Evolutionary conservation across 2,329 filamentous ascomycete genomes (phyloP), one percentile per base, ranked within the genome.

Genomic region (Penicillium brevicompactum): DNA sequence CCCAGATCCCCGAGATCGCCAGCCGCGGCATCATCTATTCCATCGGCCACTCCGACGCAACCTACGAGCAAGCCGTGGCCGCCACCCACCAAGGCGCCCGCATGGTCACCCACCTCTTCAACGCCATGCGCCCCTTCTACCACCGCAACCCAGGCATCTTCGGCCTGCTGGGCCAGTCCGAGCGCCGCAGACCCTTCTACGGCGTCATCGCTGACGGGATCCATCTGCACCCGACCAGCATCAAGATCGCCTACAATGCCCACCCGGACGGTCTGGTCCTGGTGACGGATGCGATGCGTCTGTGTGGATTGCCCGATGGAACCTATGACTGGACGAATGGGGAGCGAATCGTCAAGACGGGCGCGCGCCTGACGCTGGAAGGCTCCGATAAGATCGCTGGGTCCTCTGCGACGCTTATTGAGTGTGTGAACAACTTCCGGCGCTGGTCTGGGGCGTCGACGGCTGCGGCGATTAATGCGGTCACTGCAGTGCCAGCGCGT

Each of bases 71-170:
- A 69, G 91, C 90, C 1, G 85, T 87, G 4, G 76, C 78, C 4
- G 89, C 90, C 18, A 83, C 94, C 3, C 79, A 78, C n/a, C 82
- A 86, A 6, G 92, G 92, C 49, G 90, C 90, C 2, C 89, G 84
- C 46, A 96, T 95, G 90, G 89, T 96, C 62, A 96, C 92, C 0
- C 92, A 96, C 68, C 81, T 96, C 1, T 96, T 96, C 84, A 96
- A 96, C 71, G 92, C 92, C 24, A 96, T 96, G 92, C 84, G 87
- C 1, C 91, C 91, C 13, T 84, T 96, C 48, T 90, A 94, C 72
- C 91, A 97, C 79, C 88, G 92, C 55, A 92, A 96, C 73, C 92
- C 92, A 0, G 92, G 92, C 37, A 86, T 96, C 64, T 96, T 96
- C 70, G 92, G 92, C 27, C 85, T 95, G 0, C 78, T 97, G 13